Conservation (phyloP, 441 rosid species). For the Adansonia gregorii region DNA sequence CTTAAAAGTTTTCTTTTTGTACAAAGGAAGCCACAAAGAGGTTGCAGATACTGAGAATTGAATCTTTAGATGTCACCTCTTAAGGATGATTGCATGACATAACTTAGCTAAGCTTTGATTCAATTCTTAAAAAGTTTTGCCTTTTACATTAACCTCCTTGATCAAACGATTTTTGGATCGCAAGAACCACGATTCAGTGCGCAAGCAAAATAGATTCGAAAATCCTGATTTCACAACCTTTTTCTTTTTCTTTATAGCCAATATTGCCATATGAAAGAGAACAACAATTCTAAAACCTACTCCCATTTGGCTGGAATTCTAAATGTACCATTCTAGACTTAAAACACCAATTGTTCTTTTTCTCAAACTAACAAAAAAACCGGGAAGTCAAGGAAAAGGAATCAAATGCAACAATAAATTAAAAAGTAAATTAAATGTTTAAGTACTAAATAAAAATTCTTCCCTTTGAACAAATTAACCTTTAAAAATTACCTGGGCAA, state of each 20-base stretch:
- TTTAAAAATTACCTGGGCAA: conserved; percentile 46
- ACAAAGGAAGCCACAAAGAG: too few species aligned
- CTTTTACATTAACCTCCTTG: not conserved
- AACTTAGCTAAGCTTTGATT: not conserved
- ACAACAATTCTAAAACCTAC: not conserved
- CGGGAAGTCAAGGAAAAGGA: not conserved
- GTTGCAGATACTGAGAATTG: too few species aligned
- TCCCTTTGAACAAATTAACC: conserved; percentile 32
- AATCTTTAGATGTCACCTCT: too few species aligned
- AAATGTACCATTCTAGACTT: not conserved
- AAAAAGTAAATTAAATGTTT: conserved; percentile 2
- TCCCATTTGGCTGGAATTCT: not conserved
- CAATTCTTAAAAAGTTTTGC: not conserved
- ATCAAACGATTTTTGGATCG: not conserved
- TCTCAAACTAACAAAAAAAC: conserved; percentile 1
- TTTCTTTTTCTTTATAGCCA: not conserved
- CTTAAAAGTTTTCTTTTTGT: too few species aligned
- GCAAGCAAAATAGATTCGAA: conserved; percentile 2
- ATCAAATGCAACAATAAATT: conserved; percentile 24
- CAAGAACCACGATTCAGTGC: not conserved
- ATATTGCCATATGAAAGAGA: not conserved
- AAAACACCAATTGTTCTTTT: not conserved
- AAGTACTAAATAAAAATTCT: not conserved
- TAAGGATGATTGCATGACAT: too few species aligned
- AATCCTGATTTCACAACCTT: conserved; percentile 5